phyloP scores from a whole-genome alignment of 768 basidiomycete species.

The Calocera cornea region DNA sequence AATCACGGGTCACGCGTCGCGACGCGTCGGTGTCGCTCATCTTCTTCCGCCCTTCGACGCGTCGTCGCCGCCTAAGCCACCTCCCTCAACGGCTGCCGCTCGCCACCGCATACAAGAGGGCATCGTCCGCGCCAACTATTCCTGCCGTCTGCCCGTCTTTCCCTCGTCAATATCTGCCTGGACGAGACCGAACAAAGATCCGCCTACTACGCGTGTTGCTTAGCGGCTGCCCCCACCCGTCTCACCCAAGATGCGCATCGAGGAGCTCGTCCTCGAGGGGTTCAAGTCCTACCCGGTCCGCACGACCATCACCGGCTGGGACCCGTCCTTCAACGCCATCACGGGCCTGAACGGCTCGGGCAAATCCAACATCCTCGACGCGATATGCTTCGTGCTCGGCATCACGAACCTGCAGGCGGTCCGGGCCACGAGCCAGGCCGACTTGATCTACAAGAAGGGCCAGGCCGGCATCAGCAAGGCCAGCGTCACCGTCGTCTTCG shows the following conservation, averaged over 20 bases:
- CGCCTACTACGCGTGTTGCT: too few relatives aligned
- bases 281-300: constrained; percentile 98
- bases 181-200: constrained; percentile 33
- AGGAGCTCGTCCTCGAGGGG: constrained; percentile 91
- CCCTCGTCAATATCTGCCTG: too few relatives aligned
- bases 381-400: constrained; percentile 96
- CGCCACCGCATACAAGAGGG: too few relatives aligned
- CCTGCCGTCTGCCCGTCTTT: too few relatives aligned
- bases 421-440: constrained; percentile 89
- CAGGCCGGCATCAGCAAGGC: constrained; percentile 96
- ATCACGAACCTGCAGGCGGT: constrained; percentile 91
- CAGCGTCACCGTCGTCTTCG: constrained; percentile 95
- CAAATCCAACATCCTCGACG: constrained; percentile 98
- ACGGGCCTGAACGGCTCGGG: constrained; percentile 78
- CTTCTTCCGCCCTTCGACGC: too few relatives aligned
- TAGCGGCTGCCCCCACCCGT: not conserved
- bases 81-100: too few relatives aligned
- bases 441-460: constrained; percentile 97
- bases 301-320: constrained; percentile 94
- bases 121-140: too few relatives aligned
- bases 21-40: too few relatives aligned
- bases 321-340: constrained; percentile 95
- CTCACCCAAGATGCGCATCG: constrained; percentile 56
- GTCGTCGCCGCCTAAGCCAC: too few relatives aligned
- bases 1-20: too few relatives aligned